Base-by-base conservation (phyloP, 352 stramenopile genomes). In the Globisporangium spinosum region DNA sequence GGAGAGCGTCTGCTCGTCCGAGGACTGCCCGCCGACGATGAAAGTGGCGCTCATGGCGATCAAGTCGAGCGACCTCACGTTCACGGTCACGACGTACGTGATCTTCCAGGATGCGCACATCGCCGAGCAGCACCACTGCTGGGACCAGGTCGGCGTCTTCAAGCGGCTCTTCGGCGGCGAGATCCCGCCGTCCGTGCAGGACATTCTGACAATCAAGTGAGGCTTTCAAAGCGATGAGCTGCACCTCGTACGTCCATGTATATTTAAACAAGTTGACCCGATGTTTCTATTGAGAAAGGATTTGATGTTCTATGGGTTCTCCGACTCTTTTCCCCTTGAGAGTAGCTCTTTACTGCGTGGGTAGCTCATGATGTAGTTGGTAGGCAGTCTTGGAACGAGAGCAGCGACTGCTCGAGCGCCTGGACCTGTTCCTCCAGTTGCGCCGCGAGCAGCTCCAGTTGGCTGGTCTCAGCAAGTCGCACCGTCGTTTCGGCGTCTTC, bases 31-130 rank as follows among this genome's bases (percentile, higher is more conserved):
- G 0, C 56, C 72, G 15, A 89, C 81, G 15, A 91, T 93, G 83
- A 74, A 78, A 32, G 77, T 89, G 54, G 82, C 77, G 54, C 73
- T 91, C 20, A 77, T 79, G 69, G 83, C 85, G 25, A 93, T 93
- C 73, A 91, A 91, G 67, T 93, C 85, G 60, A 89, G 82, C 40
- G 83, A 93, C 64, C 65, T 93, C 62, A 91, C 85, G 51, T 93
- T 93, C 72, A 93, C 85, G 12, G 85, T 93, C 73, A 93, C 85
- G 13, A 89, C 85, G 63, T 93, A 91, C 70, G 80, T 91, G 45
- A 89, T 93, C 62, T 93, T 93, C 68, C 77, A 93, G 65, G 81
- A 90, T 34, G 55, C 79, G 29, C 78, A 69, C 2, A 91, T 93
- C 64, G 82, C 80, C 13, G 80, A 90, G 70, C 85, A 93, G 67